Evolutionary conservation across 257 asterid species (phyloP).

Genomic region (Leonotis leonurus): DNA sequence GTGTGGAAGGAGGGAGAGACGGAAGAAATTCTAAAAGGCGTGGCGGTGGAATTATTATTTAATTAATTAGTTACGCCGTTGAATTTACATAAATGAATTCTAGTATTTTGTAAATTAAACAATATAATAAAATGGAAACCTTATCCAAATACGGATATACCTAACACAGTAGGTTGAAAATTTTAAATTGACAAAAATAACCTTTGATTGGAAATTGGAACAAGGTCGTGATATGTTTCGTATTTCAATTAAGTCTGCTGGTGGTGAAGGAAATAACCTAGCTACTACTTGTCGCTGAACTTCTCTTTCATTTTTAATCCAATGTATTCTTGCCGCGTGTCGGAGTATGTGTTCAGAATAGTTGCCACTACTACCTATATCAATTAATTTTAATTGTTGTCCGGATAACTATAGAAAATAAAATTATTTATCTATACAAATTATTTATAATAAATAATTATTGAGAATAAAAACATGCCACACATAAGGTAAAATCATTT

Average conservation of each 20-base stretch:
- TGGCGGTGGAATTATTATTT: conserved; percentile 29
- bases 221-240: conserved; percentile 8
- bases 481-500: no score
- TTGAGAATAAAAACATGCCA: no score
- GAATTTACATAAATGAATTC: no score
- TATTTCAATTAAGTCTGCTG: conserved; percentile 29
- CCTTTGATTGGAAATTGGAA: conserved; percentile 31
- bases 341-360: neutral
- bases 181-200: conserved; percentile 24
- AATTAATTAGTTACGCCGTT: neutral
- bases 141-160: conserved; percentile 67
- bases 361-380: neutral
- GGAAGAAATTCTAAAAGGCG: conserved; percentile 44
- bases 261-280: no score
- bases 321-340: conserved; percentile 11
- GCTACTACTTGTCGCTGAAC: conserved; percentile 6
- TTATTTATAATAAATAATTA: no score
- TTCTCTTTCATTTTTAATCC: neutral
- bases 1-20: conserved; percentile 56
- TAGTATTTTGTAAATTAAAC: no score
- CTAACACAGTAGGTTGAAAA: no score
- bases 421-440: no score
- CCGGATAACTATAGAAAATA: neutral
- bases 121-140: conserved; percentile 17
- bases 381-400: neutral